phyloP scores from a whole-genome alignment of 2,329 filamentous ascomycete genomes.

The Diaporthe nobilis region DNA sequence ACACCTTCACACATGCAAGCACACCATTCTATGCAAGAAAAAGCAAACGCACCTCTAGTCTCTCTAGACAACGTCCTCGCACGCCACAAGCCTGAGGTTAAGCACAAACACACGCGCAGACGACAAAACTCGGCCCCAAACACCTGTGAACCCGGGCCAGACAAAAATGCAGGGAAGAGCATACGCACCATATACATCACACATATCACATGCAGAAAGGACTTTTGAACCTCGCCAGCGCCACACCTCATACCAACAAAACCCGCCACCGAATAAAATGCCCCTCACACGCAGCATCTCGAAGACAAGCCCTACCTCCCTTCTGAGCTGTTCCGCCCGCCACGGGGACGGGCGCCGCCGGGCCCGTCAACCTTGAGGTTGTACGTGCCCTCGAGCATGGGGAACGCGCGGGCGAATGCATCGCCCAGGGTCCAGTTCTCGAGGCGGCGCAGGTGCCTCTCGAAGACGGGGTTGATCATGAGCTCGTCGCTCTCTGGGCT shows the following conservation, averaged over 20 bases:
- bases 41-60: constrained; percentile 1
- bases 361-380: constrained; percentile 50
- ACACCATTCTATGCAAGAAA: constrained; percentile 26
- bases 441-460: constrained; percentile 80
- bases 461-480: constrained; percentile 89
- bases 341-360: constrained; percentile 9
- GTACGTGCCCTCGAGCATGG: constrained; percentile 64
- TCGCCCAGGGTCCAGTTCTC: constrained; percentile 87
- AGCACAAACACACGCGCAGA: background rate
- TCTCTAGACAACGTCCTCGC: constrained; percentile 11
- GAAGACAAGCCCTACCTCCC: constrained; percentile 11
- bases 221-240: background rate
- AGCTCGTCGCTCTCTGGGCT: constrained; percentile 73
- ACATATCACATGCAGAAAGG: constrained; percentile 16
- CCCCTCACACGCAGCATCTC: background rate
- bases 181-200: background rate
- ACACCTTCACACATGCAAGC: constrained; percentile 13
- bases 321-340: constrained; percentile 10
- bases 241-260: background rate
- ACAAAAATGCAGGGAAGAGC: constrained; percentile 5
- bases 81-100: background rate
- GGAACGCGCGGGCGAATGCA: constrained; percentile 76
- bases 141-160: background rate
- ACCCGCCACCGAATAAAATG: background rate
- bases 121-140: background rate